Evolutionary conservation across 208 protist species (phyloP).

Genomic region (Acanthamoeba healyi): DNA sequence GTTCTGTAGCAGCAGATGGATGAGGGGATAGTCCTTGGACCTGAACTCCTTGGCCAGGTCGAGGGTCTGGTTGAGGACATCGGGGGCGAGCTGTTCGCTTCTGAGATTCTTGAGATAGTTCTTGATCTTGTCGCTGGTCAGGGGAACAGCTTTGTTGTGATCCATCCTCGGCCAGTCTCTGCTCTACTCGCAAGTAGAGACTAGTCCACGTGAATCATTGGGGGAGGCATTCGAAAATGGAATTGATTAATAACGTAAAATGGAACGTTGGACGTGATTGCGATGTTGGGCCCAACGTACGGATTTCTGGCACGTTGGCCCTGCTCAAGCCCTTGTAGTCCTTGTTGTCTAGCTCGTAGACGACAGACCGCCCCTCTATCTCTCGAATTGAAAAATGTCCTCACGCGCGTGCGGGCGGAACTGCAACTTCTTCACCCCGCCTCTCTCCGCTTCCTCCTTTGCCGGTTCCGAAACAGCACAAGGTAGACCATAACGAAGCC

Average conservation of each 20-base stretch:
- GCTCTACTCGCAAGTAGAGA: too few relatives aligned
- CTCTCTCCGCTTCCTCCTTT: not conserved
- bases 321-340: too few relatives aligned
- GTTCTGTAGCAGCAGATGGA: constrained; percentile 73
- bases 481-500: not conserved
- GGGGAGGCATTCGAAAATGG: too few relatives aligned
- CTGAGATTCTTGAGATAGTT: constrained; percentile 56
- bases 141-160: constrained; percentile 60
- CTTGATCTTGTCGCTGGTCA: constrained; percentile 69
- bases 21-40: constrained; percentile 74
- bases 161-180: not conserved
- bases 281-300: too few relatives aligned
- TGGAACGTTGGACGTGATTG: too few relatives aligned
- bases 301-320: too few relatives aligned
- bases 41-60: constrained; percentile 73
- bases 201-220: too few relatives aligned
- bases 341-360: too few relatives aligned
- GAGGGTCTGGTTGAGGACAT: constrained; percentile 69
- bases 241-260: too few relatives aligned
- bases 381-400: not conserved
- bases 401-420: not conserved
- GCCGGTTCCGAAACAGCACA: not conserved
- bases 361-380: too few relatives aligned
- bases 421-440: not conserved
- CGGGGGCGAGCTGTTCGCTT: constrained; percentile 55